phyloP scores from a whole-genome alignment of 345 rosid genomes.

The Eucalyptus pauciflora region DNA sequence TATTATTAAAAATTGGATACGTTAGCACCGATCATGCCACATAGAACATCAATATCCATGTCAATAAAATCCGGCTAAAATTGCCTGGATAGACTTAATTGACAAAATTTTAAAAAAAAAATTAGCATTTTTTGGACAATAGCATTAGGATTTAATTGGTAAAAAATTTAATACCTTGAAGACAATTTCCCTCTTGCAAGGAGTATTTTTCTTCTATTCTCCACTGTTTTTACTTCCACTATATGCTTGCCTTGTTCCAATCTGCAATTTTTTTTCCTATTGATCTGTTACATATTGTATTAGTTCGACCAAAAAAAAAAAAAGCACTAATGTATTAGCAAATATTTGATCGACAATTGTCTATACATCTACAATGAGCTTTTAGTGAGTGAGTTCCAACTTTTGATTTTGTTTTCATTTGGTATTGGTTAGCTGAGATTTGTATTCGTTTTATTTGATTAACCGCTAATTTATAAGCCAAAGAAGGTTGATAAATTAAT shows the following conservation, averaged over 20 bases:
- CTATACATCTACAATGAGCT: neutral
- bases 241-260: too few species aligned
- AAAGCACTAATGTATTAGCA: neutral
- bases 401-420: neutral
- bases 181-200: too few species aligned
- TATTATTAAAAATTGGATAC: too few species aligned
- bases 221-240: neutral
- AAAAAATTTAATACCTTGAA: rapidly evolving
- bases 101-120: too few species aligned
- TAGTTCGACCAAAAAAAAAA: neutral
- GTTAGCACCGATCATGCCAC: too few species aligned
- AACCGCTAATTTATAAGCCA: neutral
- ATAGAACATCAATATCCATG: too few species aligned
- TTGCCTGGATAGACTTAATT: too few species aligned
- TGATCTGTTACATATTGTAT: neutral
- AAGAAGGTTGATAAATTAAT: neutral
- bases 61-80: too few species aligned
- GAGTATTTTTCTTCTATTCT: too few species aligned
- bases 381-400: neutral
- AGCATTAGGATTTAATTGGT: too few species aligned
- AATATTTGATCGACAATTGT: neutral
- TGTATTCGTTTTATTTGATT: neutral
- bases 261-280: neutral
- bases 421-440: neutral
- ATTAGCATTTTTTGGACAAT: too few species aligned